Base-by-base conservation (phyloP, 495 filamentous ascomycete species). In the Extremus antarcticus region DNA sequence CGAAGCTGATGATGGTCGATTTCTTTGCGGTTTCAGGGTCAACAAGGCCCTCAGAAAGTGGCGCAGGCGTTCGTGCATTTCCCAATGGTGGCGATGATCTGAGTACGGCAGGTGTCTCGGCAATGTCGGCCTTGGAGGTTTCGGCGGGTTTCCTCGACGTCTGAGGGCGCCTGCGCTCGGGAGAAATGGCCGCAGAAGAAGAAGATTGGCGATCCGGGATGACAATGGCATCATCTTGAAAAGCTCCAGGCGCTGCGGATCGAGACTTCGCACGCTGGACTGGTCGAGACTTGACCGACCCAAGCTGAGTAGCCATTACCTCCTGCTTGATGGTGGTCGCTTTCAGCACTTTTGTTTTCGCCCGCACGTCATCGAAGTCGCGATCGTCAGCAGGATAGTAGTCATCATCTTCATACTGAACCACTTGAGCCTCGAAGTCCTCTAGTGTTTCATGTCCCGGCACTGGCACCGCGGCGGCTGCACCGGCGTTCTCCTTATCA, bases 1-100 rank as follows among this genome's bases (percentile, higher is more conserved):
- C 53, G 25, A 63, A 63, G 50, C 41, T 24, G 17, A 63, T 60
- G 52, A 59, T 59, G 1, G 52, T 40, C 2, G 47, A 1, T 13
- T 54, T 51, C 7, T 32, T 45, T n/a, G 41, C n/a, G 8, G 41
- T 45, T 9, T 45, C 19, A 4, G 19, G 15, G 17, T 45, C n/a
- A 7, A 45, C 41, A 17, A 45, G n/a, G 15, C 41, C 41, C 16
- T 7, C 19, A 3, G 19, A 17, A n/a, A 8, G 15, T 7, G 41
- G 16, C n/a, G 19, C 15, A 9, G 41, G 19, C 3, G 41, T 21
- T n/a, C 17, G 41, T n/a, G 8, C 19, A 17, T 3, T n/a, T 17
- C 15, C 7, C 16, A 45, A 17, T n/a, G 41, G 41, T 3, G 41
- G 41, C 7, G 41, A 45, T 9, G 41, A 45, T 7, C 19, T n/a